Conservation (phyloP, 805 yeast genomes). For the Pichia manshurica region DNA sequence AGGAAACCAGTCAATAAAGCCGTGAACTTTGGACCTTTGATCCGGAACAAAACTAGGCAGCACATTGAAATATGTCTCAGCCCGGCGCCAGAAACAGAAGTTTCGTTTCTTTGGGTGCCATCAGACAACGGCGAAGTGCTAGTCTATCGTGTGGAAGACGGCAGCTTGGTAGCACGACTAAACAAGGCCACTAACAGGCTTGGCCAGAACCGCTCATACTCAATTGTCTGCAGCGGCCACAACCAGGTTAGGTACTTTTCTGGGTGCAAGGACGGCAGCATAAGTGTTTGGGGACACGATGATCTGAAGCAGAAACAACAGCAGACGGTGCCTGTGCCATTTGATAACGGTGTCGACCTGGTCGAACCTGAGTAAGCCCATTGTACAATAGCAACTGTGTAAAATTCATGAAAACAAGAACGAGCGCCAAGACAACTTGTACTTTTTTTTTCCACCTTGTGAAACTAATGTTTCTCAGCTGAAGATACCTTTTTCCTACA, state of each 20-base stretch:
- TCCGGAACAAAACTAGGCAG: constrained; percentile 59
- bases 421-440: no score
- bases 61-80: constrained; percentile 50
- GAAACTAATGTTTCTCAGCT: background rate
- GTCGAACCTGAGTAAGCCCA: background rate
- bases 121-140: constrained; percentile 71
- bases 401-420: background rate
- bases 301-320: constrained; percentile 12
- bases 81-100: constrained; percentile 45
- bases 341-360: constrained; percentile 19
- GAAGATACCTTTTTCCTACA: no score
- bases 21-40: constrained; percentile 71
- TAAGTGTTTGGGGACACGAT: constrained; percentile 50
- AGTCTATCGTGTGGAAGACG: constrained; percentile 53
- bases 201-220: constrained; percentile 43
- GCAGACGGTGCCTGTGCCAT: constrained; percentile 6
- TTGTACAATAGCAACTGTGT: background rate
- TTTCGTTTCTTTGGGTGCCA: constrained; percentile 60
- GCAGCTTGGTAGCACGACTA: constrained; percentile 56
- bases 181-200: constrained; percentile 28
- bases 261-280: constrained; percentile 65
- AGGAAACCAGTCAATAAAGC: constrained; percentile 47
- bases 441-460: no score
- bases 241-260: constrained; percentile 44
- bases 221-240: constrained; percentile 45